Conservation (phyloP, 1,284 basidiomycete species). For the Tranzscheliella williamsii region DNA sequence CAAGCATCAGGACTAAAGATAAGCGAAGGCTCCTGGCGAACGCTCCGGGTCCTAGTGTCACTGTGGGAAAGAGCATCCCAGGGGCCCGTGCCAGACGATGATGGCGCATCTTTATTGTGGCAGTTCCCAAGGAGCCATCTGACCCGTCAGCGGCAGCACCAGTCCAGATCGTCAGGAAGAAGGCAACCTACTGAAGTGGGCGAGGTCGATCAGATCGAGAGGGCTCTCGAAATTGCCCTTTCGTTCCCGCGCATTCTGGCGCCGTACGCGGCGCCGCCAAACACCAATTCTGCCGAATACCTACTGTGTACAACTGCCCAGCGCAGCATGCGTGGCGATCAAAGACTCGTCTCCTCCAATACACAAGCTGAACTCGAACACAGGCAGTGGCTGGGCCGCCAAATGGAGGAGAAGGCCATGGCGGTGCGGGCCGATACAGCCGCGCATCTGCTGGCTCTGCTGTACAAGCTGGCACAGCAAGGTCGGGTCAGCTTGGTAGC, state of each 20-base stretch:
- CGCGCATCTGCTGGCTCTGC: constrained; percentile 8
- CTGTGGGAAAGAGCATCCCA: too few relatives aligned
- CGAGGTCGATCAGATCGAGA: constrained; percentile 15
- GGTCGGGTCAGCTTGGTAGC: constrained; percentile 6
- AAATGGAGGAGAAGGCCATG: constrained; percentile 4
- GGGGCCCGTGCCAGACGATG: too few relatives aligned
- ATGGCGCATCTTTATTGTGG: constrained; percentile 17
- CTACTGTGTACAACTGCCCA: too few relatives aligned
- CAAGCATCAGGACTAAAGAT: too few relatives aligned
- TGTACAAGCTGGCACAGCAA: constrained; percentile 10
- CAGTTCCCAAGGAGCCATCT: constrained; percentile 17
- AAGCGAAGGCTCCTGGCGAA: constrained; percentile 37
- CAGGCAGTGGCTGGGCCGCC: constrained; percentile 6
- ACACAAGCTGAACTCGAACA: constrained; percentile 21
- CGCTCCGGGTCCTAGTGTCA: constrained; percentile 11
- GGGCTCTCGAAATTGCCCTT: constrained; percentile 26
- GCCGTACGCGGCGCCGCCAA: constrained; percentile 3
- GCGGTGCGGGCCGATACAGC: constrained; percentile 18
- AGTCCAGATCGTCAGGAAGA: too few relatives aligned
- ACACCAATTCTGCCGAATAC: neutral
- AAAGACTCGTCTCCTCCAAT: constrained; percentile 10
- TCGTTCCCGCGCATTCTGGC: constrained; percentile 22
- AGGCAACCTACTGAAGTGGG: too few relatives aligned
- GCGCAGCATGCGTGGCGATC: constrained; percentile 5
- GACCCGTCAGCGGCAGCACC: too few relatives aligned